Base-by-base conservation (phyloP, 768 basidiomycete genomes). In the Podaxis carcinomalis region DNA sequence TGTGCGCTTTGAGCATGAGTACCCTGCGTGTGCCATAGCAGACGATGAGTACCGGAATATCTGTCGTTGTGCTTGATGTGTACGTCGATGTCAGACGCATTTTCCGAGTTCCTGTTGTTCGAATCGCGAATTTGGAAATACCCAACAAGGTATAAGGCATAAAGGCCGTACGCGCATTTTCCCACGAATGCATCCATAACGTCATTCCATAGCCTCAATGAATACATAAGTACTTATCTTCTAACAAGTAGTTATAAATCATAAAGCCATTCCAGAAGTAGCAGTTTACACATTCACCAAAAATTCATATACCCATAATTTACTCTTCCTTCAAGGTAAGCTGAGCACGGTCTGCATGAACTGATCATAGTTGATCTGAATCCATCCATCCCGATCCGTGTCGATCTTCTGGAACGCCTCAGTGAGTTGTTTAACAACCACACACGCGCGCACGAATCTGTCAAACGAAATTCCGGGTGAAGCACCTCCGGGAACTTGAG, bases 361-460 rank as follows among this genome's bases (percentile, higher is more conserved):
- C 70, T 79, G 76, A 32, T 89, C 87, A 68, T 89, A 90, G 71
- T 80, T 85, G 66, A 91, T 83, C 75, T 86, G 84, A 64, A 90
- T 76, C 85, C 85, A 89, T n/a, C 87, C 86, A 72, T 83, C 80
- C 3, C 80, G 72, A 65, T 93, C 82, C 32, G 80, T 78, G 64
- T 93, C 91, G 53, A 88, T 77, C 50, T 78, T 71, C 59, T 79
- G 78, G 78, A 92, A 92, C 36, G 83, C 72, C 73, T 93, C 91
- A 39, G 81, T 84, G 65, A 91, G 77, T 69, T 90, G 88, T 75
- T 89, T 91, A 62, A 92, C 81, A 10, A 85, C 87, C 61, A 94
- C 92, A 66, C 92, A 93, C 23, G 89, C 90, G 58, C 92, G 84
- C 25, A 93, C 88, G 77, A 93, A 93, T 64, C 91, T 88, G 71